Conservation (phyloP, 345 rosid genomes). For the Combretum micranthum region DNA sequence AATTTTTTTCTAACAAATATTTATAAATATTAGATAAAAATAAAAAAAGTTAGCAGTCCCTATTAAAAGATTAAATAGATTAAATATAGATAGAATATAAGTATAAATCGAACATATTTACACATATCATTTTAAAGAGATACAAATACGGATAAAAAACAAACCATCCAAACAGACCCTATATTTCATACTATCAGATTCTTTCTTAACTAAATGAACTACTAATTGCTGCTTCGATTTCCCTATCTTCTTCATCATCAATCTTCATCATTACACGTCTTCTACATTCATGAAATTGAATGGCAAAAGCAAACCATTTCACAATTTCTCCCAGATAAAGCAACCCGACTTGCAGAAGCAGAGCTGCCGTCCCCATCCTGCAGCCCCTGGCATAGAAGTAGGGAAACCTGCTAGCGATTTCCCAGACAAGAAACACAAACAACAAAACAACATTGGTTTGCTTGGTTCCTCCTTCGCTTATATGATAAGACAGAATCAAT, state of each 20-base stretch:
- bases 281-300: slow-evolving; percentile 31
- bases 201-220: not conserved
- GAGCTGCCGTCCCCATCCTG: not conserved
- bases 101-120: too few relatives aligned
- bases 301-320: slow-evolving; percentile 39
- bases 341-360: slow-evolving; percentile 7
- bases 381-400: slow-evolving; percentile 3
- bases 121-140: too few relatives aligned
- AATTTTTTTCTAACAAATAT: too few relatives aligned
- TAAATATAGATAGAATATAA: too few relatives aligned
- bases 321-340: slow-evolving; percentile 23
- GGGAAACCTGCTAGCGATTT: slow-evolving; percentile 10
- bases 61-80: too few relatives aligned
- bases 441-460: slow-evolving; percentile 3
- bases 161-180: too few relatives aligned
- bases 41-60: too few relatives aligned
- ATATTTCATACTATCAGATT: not conserved
- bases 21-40: too few relatives aligned
- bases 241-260: slow-evolving; percentile 25
- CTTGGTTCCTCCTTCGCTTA: slow-evolving; percentile 7
- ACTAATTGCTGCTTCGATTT: not conserved
- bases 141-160: too few relatives aligned
- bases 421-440: slow-evolving; percentile 18
- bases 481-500: slow-evolving; percentile 5
- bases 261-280: slow-evolving; percentile 16